These are phyloP conservation scores for Ceratocystis albifundus DNA, from an alignment of 2,329 filamentous ascomycete genomes.

Conservation along the genomic window DNA sequence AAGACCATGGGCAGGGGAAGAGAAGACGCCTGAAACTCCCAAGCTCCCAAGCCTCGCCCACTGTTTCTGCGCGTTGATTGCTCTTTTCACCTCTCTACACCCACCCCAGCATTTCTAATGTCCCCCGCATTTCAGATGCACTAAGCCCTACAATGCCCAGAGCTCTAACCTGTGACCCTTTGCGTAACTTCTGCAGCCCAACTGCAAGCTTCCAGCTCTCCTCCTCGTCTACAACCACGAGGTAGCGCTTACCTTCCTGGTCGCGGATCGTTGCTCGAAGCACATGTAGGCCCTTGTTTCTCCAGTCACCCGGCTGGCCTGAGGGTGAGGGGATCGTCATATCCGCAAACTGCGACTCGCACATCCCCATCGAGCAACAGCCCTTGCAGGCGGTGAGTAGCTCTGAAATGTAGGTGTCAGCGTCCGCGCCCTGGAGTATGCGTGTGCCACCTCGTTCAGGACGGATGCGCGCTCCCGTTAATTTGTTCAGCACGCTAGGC, in stretches of 20 bases:
- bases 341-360: slow-evolving; percentile 36
- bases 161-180: slow-evolving; percentile 48
- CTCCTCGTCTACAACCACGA: slow-evolving; percentile 53
- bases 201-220: slow-evolving; percentile 58
- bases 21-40: neutral
- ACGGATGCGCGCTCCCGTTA: slow-evolving; percentile 37
- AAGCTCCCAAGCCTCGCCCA: neutral
- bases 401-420: slow-evolving; percentile 51
- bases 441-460: slow-evolving; percentile 40
- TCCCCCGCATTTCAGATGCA: slow-evolving; percentile 41
- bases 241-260: slow-evolving; percentile 53
- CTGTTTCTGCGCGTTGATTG: neutral
- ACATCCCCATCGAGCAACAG: slow-evolving; percentile 46
- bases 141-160: slow-evolving; percentile 48
- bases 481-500: slow-evolving; percentile 38
- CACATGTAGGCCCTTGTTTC: slow-evolving; percentile 46
- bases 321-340: slow-evolving; percentile 34
- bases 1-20: too few species aligned
- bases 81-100: slow-evolving; percentile 14
- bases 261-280: slow-evolving; percentile 53
- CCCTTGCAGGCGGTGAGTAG: slow-evolving; percentile 54
- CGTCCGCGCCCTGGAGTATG: slow-evolving; percentile 50
- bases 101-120: slow-evolving; percentile 51
- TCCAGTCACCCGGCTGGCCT: slow-evolving; percentile 44
- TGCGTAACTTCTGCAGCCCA: slow-evolving; percentile 48